A percentile compares a stretch with the other conserved stretches of the same genome.
Evolutionary conservation across 139 green algal genomes (phyloP).

Genomic region (Chlorella sp.): DNA sequence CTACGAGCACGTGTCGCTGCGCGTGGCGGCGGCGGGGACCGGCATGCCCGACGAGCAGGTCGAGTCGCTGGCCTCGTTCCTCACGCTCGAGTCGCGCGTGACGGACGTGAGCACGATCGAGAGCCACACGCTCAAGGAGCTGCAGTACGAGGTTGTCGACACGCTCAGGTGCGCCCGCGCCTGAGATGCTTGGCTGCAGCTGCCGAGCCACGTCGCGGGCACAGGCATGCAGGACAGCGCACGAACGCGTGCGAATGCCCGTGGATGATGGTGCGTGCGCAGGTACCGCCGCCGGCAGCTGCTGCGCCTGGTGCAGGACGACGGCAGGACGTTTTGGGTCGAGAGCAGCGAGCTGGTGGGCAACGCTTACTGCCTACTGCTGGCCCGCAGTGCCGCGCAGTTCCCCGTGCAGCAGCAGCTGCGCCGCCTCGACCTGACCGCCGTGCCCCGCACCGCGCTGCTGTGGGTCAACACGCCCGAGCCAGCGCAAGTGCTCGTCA

Average conservation of each 20-base stretch:
- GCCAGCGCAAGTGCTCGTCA: conserved; percentile 41
- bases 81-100: conserved; percentile 20
- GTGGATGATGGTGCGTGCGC: too few species aligned
- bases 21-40: conserved; percentile 11
- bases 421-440: conserved; percentile 33
- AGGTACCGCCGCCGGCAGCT: conserved; percentile 49
- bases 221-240: neutral
- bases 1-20: conserved; percentile 40
- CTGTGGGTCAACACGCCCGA: conserved; percentile 52
- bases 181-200: neutral
- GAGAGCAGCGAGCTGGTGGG: conserved; percentile 45
- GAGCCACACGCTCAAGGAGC: conserved; percentile 35
- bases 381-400: conserved; percentile 30
- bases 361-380: conserved; percentile 54
- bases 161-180: conserved; percentile 12
- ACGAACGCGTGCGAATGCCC: neutral
- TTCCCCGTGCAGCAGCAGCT: conserved; percentile 24
- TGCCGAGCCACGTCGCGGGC: neutral
- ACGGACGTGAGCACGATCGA: conserved; percentile 24
- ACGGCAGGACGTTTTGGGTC: conserved; percentile 53
- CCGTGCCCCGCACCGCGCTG: conserved; percentile 34
- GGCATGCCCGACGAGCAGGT: conserved; percentile 9
- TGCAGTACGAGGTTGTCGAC: conserved; percentile 38
- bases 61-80: conserved; percentile 18
- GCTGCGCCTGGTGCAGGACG: conserved; percentile 46